Base-by-base conservation (phyloP, 2,329 filamentous ascomycete species). In the Botrytis medusae region DNA sequence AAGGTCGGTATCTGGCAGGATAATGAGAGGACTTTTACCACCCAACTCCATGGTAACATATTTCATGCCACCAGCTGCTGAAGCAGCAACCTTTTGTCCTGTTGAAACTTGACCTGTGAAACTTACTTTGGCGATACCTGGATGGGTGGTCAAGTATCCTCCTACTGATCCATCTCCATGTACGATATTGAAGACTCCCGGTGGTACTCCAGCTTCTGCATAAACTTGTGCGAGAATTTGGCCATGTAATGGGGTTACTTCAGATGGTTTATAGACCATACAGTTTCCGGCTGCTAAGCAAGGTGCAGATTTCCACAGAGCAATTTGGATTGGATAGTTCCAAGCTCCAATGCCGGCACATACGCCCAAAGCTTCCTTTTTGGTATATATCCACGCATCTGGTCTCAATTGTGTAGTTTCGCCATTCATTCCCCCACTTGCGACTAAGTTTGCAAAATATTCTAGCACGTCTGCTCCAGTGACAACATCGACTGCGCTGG, bases 311-410 rank as follows among this genome's bases (percentile, higher is more conserved):
- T 97, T 97, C 93, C 93, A 97, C 1, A 97, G 86, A 14, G 93
- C 93, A 77, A 97, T 97, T 82, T 97, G 93, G 76, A 97, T 92
- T 20, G 94, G 94, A 81, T 97, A 97, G 83, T 97, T 97, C 93
- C 93, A 97, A 22, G 94, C 94, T 72, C 93, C 94, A 77, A 97
- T 97, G 73, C 93, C 94, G 22, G 89, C 94, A 81, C 93, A 97
- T 22, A 96, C 93, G 40, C 94, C 94, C 29, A 97, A 84, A 8
- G 94, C 87, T 77, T 93, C 92, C 81, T 96, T 95, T 79, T 89
- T 91, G 18, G 92, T 95, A 82, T 95, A 94, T 54, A 96, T 89
- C 88, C 91, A 94, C 6, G 93, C 93, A 77, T 93, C 91, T 69
- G 90, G 86, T 57, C 94, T 87, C 60, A 97, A 85, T 72, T 90